Base-by-base conservation (phyloP, 495 filamentous ascomycete genomes). In the Astrothelium subdiscretum region DNA sequence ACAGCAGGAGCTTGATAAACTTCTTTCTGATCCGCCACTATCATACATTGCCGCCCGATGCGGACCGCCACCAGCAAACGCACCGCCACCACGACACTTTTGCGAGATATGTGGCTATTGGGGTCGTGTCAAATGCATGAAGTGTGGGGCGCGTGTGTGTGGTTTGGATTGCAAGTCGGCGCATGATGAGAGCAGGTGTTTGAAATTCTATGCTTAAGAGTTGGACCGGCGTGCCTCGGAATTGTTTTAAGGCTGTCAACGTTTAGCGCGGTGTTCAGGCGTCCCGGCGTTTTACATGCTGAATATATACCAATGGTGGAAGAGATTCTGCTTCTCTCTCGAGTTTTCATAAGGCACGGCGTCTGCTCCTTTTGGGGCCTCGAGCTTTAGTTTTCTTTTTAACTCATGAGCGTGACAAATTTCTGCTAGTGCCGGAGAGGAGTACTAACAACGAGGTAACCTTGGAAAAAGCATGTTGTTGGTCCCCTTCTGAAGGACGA, bases 21-120 rank as follows among this genome's bases (percentile, higher is more conserved):
- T 96, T 32, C 71, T 94, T 8, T 73, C 83, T 0, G 85, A 83
- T 40, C 87, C 89, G 29, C 87, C 91, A 24, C 74, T 96, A 31
- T 84, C 81, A n/a, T 96, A 95, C 71, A 81, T 83, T 59, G 89
- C 87, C 31, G 85, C 91, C 29, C 79, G 87, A n/a, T 85, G 81
- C 0, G 77, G 74, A 12, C 83, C 83, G 62, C 76, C 82, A 1
- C 64, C 76, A 0, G 67, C 76, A 3, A 69, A 67, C 48, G 67
- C 66, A 58, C 84, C 89, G n/a, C 75, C 79, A 59, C 70, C 69
- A 51, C 78, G 90, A 59, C 70, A 72, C 29, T 96, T 96, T 69
- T 96, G 91, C 75, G 89, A 87, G 69, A 85, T 92, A 59, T 96
- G 91, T 74, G 91, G 91, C 32, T 95, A 94, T 73, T 96, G 92